These are phyloP conservation scores for Talaromyces adpressus DNA, from an alignment of 495 filamentous ascomycete genomes.

Conservation along the genomic window DNA sequence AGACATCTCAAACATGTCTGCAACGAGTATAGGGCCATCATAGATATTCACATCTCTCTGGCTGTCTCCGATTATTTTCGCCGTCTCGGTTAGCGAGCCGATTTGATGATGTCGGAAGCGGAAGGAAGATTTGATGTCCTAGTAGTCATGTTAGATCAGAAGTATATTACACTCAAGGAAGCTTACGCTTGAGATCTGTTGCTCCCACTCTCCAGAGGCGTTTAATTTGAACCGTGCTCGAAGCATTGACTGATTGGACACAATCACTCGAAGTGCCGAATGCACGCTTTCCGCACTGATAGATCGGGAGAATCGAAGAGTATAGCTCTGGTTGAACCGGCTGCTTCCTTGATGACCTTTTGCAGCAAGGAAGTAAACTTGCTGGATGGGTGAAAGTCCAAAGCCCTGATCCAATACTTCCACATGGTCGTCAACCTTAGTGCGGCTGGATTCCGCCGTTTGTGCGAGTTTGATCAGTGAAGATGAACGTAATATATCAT, in stretches of 20 bases:
- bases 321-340: slow-evolving; percentile 67
- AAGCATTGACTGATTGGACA: slow-evolving; percentile 62
- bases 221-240: slow-evolving; percentile 50
- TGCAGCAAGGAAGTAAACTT: slow-evolving; percentile 38
- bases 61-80: slow-evolving; percentile 26
- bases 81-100: slow-evolving; percentile 23
- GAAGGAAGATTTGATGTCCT: slow-evolving; percentile 38
- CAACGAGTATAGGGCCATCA: slow-evolving; percentile 36
- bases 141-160: slow-evolving; percentile 13
- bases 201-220: slow-evolving; percentile 31
- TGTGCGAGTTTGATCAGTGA: slow-evolving; percentile 30
- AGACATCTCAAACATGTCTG: slow-evolving; percentile 45
- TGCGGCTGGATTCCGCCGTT: slow-evolving; percentile 16
- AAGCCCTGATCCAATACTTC: slow-evolving; percentile 43
- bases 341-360: slow-evolving; percentile 36
- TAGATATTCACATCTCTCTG: slow-evolving; percentile 34
- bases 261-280: slow-evolving; percentile 49
- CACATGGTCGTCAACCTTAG: slow-evolving; percentile 14
- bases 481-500: slow-evolving; percentile 30
- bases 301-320: slow-evolving; percentile 47
- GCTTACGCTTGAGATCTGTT: slow-evolving; percentile 30
- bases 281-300: slow-evolving; percentile 43
- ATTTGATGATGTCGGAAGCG: slow-evolving; percentile 27
- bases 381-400: slow-evolving; percentile 40
- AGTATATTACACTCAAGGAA: not conserved